These are phyloP conservation scores for Urtica urens DNA, from an alignment of 306 rosid species.

Conservation along the genomic window DNA sequence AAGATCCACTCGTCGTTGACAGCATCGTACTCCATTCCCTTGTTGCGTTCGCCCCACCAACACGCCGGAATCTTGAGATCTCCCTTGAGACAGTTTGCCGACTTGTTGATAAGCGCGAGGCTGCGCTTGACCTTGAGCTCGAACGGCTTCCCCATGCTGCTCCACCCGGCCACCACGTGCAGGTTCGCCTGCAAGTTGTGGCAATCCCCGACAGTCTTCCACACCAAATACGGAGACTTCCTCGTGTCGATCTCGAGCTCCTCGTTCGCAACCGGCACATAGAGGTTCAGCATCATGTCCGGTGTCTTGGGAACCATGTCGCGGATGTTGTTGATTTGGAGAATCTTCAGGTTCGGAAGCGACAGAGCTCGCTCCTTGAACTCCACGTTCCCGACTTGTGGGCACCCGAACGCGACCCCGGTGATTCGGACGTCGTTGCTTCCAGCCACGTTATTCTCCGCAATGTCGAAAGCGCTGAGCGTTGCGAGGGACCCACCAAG, in stretches of 20 bases:
- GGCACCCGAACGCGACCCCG: constrained; percentile 64
- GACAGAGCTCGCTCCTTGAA: constrained; percentile 39
- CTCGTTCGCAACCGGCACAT: constrained; percentile 46
- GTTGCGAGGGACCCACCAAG: constrained; percentile 61
- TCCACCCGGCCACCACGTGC: constrained; percentile 57
- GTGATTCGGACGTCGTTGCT: constrained; percentile 26
- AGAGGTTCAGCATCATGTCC: constrained; percentile 44
- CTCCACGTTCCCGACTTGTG: constrained; percentile 55
- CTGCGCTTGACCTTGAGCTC: constrained; percentile 49
- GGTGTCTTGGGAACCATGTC: constrained; percentile 54
- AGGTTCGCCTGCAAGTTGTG: constrained; percentile 57
- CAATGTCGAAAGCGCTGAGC: constrained; percentile 49
- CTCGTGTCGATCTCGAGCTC: constrained; percentile 35
- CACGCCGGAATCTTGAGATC: constrained; percentile 46
- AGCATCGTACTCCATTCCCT: too few relatives aligned
- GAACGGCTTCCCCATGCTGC: constrained; percentile 16
- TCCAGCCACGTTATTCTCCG: too few relatives aligned
- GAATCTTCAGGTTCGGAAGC: constrained; percentile 36
- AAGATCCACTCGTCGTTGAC: too few relatives aligned
- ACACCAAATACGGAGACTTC: constrained; percentile 47
- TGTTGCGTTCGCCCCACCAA: constrained; percentile 57
- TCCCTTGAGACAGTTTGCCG: constrained; percentile 45
- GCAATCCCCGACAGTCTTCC: constrained; percentile 33
- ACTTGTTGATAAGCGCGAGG: constrained; percentile 54
- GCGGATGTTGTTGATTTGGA: constrained; percentile 35